Conservation (phyloP, 1,284 basidiomycete species). For the Cryptococcus depauperatus region DNA sequence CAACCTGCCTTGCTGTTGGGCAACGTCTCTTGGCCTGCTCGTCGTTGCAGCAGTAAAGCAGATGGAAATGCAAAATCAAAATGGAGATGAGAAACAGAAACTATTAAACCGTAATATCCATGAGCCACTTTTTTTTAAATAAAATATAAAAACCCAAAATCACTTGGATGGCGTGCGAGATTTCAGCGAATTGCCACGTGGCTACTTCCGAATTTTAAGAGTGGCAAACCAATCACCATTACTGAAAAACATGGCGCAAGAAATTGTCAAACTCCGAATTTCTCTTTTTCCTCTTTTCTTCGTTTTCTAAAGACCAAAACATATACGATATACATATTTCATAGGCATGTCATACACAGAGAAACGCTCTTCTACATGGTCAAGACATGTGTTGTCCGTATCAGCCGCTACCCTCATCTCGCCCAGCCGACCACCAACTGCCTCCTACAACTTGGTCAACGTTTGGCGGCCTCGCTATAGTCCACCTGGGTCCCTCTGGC, state of each 20-base stretch:
- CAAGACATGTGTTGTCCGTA: neutral
- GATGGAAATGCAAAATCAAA: conserved; percentile 4
- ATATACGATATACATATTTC: conserved; percentile 6
- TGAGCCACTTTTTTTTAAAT: no score
- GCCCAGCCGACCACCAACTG: conserved; percentile 21
- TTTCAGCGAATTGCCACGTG: conserved; percentile 9
- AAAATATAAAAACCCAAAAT: no score
- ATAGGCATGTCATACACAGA: conserved; percentile 2
- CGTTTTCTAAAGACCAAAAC: neutral
- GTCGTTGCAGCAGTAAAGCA: no score
- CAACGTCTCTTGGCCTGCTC: no score
- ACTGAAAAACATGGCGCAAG: neutral
- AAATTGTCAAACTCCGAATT: neutral
- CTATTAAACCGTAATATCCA: no score
- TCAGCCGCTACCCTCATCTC: conserved; percentile 4
- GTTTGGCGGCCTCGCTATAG: conserved; percentile 25
- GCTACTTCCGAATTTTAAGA: conserved; percentile 9
- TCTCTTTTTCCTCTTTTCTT: neutral
- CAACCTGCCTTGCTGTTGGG: no score
- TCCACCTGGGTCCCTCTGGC: conserved; percentile 25
- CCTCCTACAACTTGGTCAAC: conserved; percentile 14
- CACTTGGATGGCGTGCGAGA: conserved; percentile 10
- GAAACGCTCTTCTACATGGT: conserved; percentile 8
- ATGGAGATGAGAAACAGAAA: no score
- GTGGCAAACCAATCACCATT: conserved; percentile 1